Percentiles rank a stretch among this genome's conserved stretches.
These are phyloP conservation scores for Lolium rigidum DNA, from an alignment of 176 grass and related monocot species.

Conservation along the genomic window DNA sequence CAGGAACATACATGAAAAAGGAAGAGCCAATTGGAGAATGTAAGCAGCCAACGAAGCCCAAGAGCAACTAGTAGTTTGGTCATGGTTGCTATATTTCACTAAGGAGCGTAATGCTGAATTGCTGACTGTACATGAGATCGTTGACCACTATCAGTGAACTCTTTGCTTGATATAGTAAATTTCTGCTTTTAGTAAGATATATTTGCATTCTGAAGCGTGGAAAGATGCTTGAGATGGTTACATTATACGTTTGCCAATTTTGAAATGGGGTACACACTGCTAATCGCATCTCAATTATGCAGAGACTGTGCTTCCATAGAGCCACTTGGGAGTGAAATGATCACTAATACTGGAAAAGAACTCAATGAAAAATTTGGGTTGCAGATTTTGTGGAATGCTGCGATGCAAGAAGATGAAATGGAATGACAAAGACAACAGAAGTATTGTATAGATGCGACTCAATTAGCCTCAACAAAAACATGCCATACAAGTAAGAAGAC, in stretches of 20 bases:
- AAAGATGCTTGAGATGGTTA: neutral
- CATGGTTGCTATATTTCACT: neutral
- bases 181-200: neutral
- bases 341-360: neutral
- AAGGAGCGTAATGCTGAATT: neutral
- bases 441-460: neutral
- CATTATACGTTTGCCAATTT: neutral
- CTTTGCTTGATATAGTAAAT: neutral
- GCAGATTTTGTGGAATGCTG: constrained; percentile 8
- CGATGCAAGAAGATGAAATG: constrained; percentile 18
- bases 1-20: constrained; percentile 15
- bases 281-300: neutral
- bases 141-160: neutral
- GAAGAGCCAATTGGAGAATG: constrained; percentile 1
- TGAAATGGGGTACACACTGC: neutral
- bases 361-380: neutral
- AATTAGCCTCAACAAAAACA: neutral
- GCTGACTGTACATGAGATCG: neutral
- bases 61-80: constrained; percentile 19
- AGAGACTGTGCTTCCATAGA: neutral
- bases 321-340: neutral
- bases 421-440: neutral
- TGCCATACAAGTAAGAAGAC: constrained; percentile 10
- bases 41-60: constrained; percentile 1
- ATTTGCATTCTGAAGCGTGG: neutral